Base-by-base conservation (phyloP, 169 alveolate species). In the Eimeria praecox region DNA sequence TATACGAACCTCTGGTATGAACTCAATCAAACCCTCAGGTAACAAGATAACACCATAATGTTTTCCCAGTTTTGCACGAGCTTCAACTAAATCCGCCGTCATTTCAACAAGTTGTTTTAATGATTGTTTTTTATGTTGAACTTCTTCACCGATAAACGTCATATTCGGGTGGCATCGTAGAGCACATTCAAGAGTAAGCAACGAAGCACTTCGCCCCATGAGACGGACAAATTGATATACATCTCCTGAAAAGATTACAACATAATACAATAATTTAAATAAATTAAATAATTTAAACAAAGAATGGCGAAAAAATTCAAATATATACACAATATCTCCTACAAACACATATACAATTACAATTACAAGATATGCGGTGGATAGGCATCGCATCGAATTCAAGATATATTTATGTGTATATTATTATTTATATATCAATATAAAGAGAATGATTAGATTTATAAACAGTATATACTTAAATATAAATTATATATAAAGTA, bases 151-250 rank as follows among this genome's bases (percentile, higher is more conserved):
- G 9, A 99, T 97, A 46, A 99, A 96, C 33, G 98, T 99, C 66
- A 98, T 93, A 97, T 99, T 99, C 30, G 99, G 99, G 90, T 99
- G 98, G 22, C 99, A 99, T 95, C 98, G 99, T 91, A 99, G 96
- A 30, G 99, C 99, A 73, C 99, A 99, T 97, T 99, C 99, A 66
- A 99, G 96, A 33, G 99, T 99, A 85, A 99, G 98, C 95, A 99
- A 99, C 49, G 99, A 99, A 8, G 99, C 99, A n/a, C 99, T 98
- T 49, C 99, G 97, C 14, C 99, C 99, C 99, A 99, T 99, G 56
- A 99, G 98, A 71, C 99, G 98, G 80, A 99, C 99, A 71, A 99
- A 99, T 96, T 99, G 99, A 98, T 99, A 99, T 91, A 98, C 98
- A 52, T 59, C 24, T 33, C 92, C 96, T 83, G 92, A 69, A 82